Conservation (phyloP, 768 basidiomycete species). For the Leucogyrophana mollusca region DNA sequence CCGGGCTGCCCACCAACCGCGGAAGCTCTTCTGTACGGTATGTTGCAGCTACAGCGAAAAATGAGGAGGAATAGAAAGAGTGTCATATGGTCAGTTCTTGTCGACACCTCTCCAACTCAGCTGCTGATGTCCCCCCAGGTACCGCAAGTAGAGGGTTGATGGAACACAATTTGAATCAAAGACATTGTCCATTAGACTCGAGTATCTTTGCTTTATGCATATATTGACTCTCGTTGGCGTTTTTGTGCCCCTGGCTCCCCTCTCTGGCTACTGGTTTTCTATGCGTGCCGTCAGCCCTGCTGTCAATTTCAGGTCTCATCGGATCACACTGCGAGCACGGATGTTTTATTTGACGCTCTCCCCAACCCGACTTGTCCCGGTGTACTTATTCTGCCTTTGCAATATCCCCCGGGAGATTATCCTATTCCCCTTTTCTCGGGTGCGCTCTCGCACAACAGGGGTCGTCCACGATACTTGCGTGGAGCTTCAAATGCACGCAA, state of each 20-base stretch:
- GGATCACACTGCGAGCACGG: no score
- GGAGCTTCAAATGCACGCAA: no score
- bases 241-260: background rate
- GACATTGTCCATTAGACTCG: background rate
- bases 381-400: no score
- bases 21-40: conserved; percentile 95
- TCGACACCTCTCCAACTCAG: background rate
- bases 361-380: no score
- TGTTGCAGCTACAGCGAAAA: conserved; percentile 96
- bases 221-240: background rate
- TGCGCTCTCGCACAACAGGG: no score
- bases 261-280: no score
- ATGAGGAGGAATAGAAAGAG: conserved; percentile 88
- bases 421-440: no score
- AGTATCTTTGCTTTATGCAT: background rate
- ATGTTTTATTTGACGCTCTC: no score
- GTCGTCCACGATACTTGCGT: no score
- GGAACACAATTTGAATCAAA: background rate
- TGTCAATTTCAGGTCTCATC: no score
- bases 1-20: conserved; percentile 94
- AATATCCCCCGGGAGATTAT: no score
- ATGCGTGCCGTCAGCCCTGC: no score
- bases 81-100: conserved; percentile 69
- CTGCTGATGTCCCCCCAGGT: conserved; percentile 33
- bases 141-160: conserved; percentile 47